phyloP scores from a whole-genome alignment of 1,284 basidiomycete genomes.

The Leccinum griseonigrum region DNA sequence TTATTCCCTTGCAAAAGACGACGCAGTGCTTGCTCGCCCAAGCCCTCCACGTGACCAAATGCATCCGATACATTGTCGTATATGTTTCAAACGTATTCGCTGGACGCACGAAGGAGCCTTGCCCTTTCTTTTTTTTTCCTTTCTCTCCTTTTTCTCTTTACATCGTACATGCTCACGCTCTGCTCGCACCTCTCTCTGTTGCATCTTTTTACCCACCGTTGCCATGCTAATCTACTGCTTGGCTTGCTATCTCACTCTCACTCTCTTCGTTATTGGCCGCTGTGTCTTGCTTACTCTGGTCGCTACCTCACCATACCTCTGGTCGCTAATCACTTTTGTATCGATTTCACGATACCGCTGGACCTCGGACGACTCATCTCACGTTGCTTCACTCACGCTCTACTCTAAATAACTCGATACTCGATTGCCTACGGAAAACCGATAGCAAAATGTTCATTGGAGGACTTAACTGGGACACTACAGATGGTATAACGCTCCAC shows the following conservation, averaged over 20 bases:
- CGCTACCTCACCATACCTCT: slow-evolving; percentile 35
- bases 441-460: slow-evolving; percentile 98
- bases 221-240: slow-evolving; percentile 30
- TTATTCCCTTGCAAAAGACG: slow-evolving; percentile 13
- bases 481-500: slow-evolving; percentile 74
- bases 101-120: slow-evolving; percentile 23
- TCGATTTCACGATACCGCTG: slow-evolving; percentile 37
- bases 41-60: slow-evolving; percentile 6
- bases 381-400: slow-evolving; percentile 24
- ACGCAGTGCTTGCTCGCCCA: slow-evolving; percentile 17
- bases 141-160: slow-evolving; percentile 9
- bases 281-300: slow-evolving; percentile 35
- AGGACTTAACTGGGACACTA: slow-evolving; percentile 97
- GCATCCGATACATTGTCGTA: slow-evolving; percentile 14
- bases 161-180: slow-evolving; percentile 21
- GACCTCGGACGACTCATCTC: slow-evolving; percentile 29
- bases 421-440: slow-evolving; percentile 35
- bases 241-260: slow-evolving; percentile 31
- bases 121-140: background rate
- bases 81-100: slow-evolving; percentile 8
- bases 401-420: slow-evolving; percentile 35
- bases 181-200: slow-evolving; percentile 10
- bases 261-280: slow-evolving; percentile 37
- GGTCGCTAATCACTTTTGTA: slow-evolving; percentile 35
- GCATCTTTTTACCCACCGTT: slow-evolving; percentile 17